Base-by-base conservation (phyloP, 208 protist genomes). In the Wallacemonas sp. region DNA sequence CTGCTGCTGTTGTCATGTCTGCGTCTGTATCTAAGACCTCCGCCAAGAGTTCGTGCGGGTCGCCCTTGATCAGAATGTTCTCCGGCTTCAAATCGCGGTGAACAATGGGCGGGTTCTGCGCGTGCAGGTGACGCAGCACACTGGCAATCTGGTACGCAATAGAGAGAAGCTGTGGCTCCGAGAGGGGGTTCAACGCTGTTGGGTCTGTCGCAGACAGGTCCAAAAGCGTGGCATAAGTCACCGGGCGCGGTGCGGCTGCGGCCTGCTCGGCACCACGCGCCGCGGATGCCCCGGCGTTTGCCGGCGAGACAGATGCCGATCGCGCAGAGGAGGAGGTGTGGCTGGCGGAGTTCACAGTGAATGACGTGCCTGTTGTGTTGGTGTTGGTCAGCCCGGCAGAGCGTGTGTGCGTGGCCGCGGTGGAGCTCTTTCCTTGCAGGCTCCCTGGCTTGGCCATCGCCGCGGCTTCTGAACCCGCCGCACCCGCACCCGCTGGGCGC, bases 141-240 rank as follows among this genome's bases (percentile, higher is more conserved):
- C 71, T 83, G 62, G 82, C 70, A 3, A 93, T 66, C 67, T 96
- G 90, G 54, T 82, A 90, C 4, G 85, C 87, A 56, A 96, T 92
- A 3, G 82, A 93, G 2, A 90, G 65, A 27, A 95, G 60, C 65
- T 92, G 86, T 22, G 70, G 41, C 70, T 95, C 86, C 6, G 77
- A 86, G 14, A 95, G 63, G 2, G 82, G 72, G 38, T 91, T 86
- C 42, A 65, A 19, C 2, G 54, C 49, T 0, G 66, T 71, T 19
- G 68, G 62, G 47, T 74, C 68, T 11, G 12, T 41, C n/a, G 17
- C 54, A 14, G 55, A 27, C 14, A 53, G 31, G 0, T 60, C 17
- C 41, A 49, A 19, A 33, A 49, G 28, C 3, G 27, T 31, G 2
- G n/a, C 31, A 30, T 54, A 44, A n/a, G 21, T 54, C 30, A 28